Evolutionary conservation across 495 filamentous ascomycete species (phyloP), one percentile per base, ranked within the genome.

Genomic region (Penicillium angulare): DNA sequence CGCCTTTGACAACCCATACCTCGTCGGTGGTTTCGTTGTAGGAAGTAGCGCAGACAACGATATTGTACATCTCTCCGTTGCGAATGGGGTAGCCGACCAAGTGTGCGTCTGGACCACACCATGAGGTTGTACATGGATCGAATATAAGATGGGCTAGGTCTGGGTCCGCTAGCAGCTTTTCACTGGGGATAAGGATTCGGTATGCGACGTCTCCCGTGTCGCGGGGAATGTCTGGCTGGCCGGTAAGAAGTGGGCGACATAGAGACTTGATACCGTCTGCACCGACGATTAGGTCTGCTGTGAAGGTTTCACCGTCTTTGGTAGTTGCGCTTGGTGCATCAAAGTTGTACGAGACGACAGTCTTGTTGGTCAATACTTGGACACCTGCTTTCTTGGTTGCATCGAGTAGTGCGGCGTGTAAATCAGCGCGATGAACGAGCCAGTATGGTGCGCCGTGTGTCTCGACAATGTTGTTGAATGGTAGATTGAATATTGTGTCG

Each of bases 201-300:
- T 85, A 86, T 7, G 83, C 83, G 27, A 83, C 63, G 52, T 86
- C 83, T 8, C 83, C 83, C 1, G 83, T 85, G 5, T 31, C 27
- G 2, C 27, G 27, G 5, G 27, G 27, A 9, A 2, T 31, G 27
- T 31, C 27, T 12, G 27, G 27, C 5, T 31, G 27, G 13, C 27
- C 27, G 27, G 27, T 31, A 2, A 31, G 27, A 7, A 31, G 13
- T 31, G 27, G 27, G 8, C 27, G 2, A 9, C 8, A 31, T 7
- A 31, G 8, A 12, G 27, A 31, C 13, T 31, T 31, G 1, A 31
- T 31, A 31, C 27, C 27, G 5, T 31, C 27, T 9, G 27, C 27
- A 31, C 27, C 8, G 27, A 31, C 13, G 8, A 31, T 7, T 12
- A 31, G 13, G 8, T 31, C 27, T 31, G 2, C 27, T 6, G 2